phyloP scores from a whole-genome alignment of 495 filamentous ascomycete genomes.

The Hyphodiscus hymeniophilus region DNA sequence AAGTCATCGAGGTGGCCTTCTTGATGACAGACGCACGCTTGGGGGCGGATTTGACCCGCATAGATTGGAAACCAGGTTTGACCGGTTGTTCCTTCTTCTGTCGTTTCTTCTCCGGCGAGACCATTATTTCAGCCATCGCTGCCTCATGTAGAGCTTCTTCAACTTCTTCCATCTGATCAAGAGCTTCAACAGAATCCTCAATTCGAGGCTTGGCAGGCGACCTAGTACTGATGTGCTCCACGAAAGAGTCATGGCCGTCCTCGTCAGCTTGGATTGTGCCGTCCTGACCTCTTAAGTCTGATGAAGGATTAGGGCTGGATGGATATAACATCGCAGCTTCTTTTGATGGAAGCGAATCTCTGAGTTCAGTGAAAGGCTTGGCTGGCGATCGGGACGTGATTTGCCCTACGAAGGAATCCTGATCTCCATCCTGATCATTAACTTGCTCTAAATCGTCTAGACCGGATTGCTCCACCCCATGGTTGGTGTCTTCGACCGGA shows the following conservation, averaged over 20 bases:
- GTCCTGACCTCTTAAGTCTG: no score
- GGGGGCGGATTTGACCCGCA: slow-evolving; percentile 13
- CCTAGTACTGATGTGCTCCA: slow-evolving; percentile 30
- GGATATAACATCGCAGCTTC: slow-evolving; percentile 33
- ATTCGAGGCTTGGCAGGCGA: slow-evolving; percentile 44
- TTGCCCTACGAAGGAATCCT: slow-evolving; percentile 31
- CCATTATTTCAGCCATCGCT: slow-evolving; percentile 13
- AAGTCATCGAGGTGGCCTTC: slow-evolving; percentile 14
- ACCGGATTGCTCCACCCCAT: no score
- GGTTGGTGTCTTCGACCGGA: slow-evolving; percentile 19
- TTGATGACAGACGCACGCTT: slow-evolving; percentile 7
- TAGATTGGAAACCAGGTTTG: slow-evolving; percentile 8
- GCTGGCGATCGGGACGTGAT: slow-evolving; percentile 31
- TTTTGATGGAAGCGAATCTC: slow-evolving; percentile 66
- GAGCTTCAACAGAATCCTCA: slow-evolving; percentile 59
- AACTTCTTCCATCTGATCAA: slow-evolving; percentile 61
- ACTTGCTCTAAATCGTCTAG: no score
- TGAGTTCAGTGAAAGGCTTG: slow-evolving; percentile 43
- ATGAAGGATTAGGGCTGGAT: no score
- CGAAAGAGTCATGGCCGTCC: slow-evolving; percentile 27
- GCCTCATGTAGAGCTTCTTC: slow-evolving; percentile 18
- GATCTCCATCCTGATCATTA: slow-evolving; percentile 15
- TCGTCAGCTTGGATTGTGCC: not conserved
- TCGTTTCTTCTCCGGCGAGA: slow-evolving; percentile 27
- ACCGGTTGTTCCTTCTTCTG: not conserved